Conservation (phyloP, 805 yeast genomes). For the Torulaspora quercuum region DNA sequence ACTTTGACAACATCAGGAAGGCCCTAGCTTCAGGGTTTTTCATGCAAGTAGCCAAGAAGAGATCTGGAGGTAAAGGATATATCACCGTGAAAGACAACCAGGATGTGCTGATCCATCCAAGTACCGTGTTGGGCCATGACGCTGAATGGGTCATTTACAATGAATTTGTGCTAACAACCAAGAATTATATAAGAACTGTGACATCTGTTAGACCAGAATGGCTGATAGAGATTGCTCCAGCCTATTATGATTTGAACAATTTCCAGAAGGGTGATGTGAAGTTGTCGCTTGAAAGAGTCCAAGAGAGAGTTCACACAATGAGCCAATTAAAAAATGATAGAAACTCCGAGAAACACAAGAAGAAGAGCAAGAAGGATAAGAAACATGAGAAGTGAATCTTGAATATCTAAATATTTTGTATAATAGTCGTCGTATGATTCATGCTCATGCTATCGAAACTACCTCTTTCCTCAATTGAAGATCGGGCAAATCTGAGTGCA, state of each 20-base stretch:
- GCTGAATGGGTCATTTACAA: conserved; percentile 93
- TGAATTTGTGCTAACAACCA: conserved; percentile 90
- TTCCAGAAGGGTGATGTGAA: conserved; percentile 71
- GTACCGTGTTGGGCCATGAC: conserved; percentile 82
- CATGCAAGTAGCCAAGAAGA: conserved; percentile 96
- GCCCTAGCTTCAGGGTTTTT: conserved; percentile 92
- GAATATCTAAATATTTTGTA: conserved; percentile 1
- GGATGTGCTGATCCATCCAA: conserved; percentile 91
- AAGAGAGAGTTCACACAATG: conserved; percentile 47
- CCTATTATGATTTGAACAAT: conserved; percentile 59
- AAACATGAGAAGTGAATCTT: conserved; percentile 1
- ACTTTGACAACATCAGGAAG: conserved; percentile 75
- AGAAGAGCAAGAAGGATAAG: conserved; percentile 25
- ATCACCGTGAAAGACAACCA: conserved; percentile 93
- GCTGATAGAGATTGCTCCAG: conserved; percentile 75
- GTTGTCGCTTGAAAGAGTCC: conserved; percentile 60
- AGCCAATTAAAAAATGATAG: conserved; percentile 34
- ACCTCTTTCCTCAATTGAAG: background rate
- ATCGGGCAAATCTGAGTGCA: no score
- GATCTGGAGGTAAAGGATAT: conserved; percentile 76
- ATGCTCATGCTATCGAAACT: background rate
- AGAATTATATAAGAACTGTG: conserved; percentile 92
- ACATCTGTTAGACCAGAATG: conserved; percentile 89
- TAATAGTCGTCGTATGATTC: conserved; percentile 3
- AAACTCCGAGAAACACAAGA: conserved; percentile 21